Evolutionary conservation across 164 flowering plant species (phyloP).

Genomic region (Nelumbo lutea): DNA sequence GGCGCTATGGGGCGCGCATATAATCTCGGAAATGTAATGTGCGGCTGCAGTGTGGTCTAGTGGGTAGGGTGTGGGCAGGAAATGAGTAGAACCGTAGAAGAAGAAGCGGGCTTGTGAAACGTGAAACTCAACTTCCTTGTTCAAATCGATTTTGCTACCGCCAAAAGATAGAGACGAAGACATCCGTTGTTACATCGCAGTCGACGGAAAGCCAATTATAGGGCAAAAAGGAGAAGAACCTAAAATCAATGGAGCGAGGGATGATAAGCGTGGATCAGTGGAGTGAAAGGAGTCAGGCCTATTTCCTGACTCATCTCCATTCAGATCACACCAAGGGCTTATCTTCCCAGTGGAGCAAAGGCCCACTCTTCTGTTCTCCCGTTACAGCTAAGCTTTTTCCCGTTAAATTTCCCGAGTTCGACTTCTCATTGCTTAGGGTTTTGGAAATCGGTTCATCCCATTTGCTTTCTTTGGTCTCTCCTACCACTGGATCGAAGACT

Average conservation of each 20-base stretch:
- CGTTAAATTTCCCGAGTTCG: conserved; percentile 52
- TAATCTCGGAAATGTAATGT: too few relatives aligned
- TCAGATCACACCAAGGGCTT: conserved; percentile 81
- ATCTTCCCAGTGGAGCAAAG: conserved; percentile 52
- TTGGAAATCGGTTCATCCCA: conserved; percentile 49
- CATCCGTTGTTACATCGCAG: too few relatives aligned
- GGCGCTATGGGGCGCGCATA: too few relatives aligned
- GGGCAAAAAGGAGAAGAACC: neutral
- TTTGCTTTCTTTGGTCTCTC: conserved; percentile 43
- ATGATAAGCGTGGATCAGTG: conserved; percentile 62
- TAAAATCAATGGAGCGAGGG: conserved; percentile 51
- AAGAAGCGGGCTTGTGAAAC: too few relatives aligned
- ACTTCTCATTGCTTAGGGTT: conserved; percentile 56
- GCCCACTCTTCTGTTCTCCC: conserved; percentile 74
- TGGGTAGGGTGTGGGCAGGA: too few relatives aligned
- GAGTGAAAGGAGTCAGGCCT: conserved; percentile 54
- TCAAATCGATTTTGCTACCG: too few relatives aligned
- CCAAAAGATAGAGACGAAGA: too few relatives aligned
- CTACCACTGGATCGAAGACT: conserved; percentile 31
- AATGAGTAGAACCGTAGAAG: too few relatives aligned
- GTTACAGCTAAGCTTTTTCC: conserved; percentile 78
- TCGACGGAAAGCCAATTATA: too few relatives aligned
- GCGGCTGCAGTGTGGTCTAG: too few relatives aligned
- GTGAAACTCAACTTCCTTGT: too few relatives aligned
- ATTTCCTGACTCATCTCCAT: conserved; percentile 86